These are phyloP conservation scores for Fusarium udum DNA, from an alignment of 2,329 filamentous ascomycete genomes.

Conservation along the genomic window DNA sequence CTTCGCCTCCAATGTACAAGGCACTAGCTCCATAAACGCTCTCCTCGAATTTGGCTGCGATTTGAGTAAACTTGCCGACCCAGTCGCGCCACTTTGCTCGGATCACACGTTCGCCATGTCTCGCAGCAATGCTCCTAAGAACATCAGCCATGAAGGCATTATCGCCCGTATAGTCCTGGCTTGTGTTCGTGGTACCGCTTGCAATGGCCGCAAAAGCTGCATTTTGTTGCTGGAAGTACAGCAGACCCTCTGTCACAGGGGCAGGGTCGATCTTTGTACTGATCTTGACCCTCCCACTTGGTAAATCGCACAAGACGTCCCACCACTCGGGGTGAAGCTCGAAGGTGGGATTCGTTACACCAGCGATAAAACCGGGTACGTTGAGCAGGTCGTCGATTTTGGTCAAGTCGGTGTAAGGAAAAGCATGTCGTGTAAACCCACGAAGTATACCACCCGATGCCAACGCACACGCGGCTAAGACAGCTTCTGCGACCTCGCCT, in stretches of 20 bases:
- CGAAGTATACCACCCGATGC: conserved; percentile 91
- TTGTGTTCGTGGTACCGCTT: conserved; percentile 53
- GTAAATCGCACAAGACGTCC: conserved; percentile 94
- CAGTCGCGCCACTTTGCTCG: conserved; percentile 93
- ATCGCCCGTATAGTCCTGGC: conserved; percentile 82
- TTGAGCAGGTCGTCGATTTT: conserved; percentile 97
- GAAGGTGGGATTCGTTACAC: conserved; percentile 96
- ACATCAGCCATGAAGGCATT: conserved; percentile 89
- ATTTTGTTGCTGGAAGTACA: conserved; percentile 88
- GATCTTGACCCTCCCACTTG: conserved; percentile 93
- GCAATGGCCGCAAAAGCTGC: conserved; percentile 62
- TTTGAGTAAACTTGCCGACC: conserved; percentile 91
- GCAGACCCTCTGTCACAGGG: conserved; percentile 81
- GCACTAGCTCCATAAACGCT: conserved; percentile 93
- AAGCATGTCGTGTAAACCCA: conserved; percentile 94
- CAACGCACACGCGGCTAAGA: conserved; percentile 93
- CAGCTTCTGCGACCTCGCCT: conserved; percentile 96
- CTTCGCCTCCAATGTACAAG: conserved; percentile 83
- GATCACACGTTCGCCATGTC: conserved; percentile 89
- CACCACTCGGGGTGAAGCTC: conserved; percentile 97
- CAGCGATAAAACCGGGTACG: conserved; percentile 96
- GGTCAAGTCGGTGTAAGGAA: conserved; percentile 96
- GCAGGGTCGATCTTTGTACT: conserved; percentile 86
- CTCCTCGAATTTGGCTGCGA: conserved; percentile 94
- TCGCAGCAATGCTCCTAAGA: conserved; percentile 80